Evolutionary conservation across 2,329 filamentous ascomycete species (phyloP), one percentile per base, ranked within the genome.

Genomic region (Fusarium continuum): DNA sequence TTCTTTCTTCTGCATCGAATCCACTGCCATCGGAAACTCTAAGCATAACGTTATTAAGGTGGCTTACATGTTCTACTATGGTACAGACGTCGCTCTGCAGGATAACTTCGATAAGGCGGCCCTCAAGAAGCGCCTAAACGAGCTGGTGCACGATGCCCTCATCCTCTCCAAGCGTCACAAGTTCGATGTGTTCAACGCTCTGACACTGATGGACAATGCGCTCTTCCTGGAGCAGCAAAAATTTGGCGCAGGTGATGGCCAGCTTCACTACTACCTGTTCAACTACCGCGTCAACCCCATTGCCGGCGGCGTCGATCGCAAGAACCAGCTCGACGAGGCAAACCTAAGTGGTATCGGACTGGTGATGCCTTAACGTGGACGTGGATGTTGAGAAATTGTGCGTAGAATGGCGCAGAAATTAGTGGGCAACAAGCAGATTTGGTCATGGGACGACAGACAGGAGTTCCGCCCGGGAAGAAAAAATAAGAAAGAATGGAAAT

Each of bases 21-120:
- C 93, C 14, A 95, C 92, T 2, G 91, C 97, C 55, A 96, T 99
- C 71, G 88, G 90, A 68, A 88, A 92, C 73, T 80, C 86, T 39
- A 91, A 91, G 75, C 90, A 96, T 79, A 85, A 87, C 57, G 86
- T 88, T 54, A 88, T 99, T 71, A 90, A 89, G 66, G 95, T 94
- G 4, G 95, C 95, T 25, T 99, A 99, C 78, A 85, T 98, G 51
- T 99, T 94, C 81, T 99, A 99, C 83, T 99, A 99, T 75, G 95
- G 91, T 54, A 91, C 90, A 7, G 92, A 97, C 71, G 81, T 85
- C 6, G 94, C 89, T 10, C 90, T 97, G 64, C 73, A 78, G 4
- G 77, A 81, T 36, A 81, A 86, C 5, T 72, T 80, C 8, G 79
- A 87, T 70, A 83, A 80, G 67, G 51, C 76, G 14, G 86, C 86